phyloP scores from a whole-genome alignment of 2,329 filamentous ascomycete genomes.

The Uncinocarpus reesii region DNA sequence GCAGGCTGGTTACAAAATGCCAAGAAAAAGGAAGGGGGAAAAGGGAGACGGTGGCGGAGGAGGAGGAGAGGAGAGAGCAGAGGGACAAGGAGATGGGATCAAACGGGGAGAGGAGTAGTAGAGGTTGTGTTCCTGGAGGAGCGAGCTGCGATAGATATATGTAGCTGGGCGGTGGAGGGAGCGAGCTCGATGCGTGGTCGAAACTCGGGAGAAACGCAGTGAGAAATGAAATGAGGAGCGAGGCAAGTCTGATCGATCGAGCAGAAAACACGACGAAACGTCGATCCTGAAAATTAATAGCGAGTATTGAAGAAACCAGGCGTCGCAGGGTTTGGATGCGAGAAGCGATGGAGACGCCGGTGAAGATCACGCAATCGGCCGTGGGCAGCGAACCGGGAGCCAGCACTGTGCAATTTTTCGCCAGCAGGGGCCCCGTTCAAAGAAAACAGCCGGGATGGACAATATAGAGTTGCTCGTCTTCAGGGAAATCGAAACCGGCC shows the following conservation, averaged over 20 bases:
- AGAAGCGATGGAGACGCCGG: not conserved
- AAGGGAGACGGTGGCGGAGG: not conserved
- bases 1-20: conserved; percentile 6
- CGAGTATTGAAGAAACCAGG: not conserved
- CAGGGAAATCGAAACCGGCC: conserved; percentile 4
- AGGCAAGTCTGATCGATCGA: not conserved
- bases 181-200: not conserved
- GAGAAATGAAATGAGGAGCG: not conserved
- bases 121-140: not conserved
- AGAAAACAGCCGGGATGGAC: not conserved
- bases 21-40: not conserved
- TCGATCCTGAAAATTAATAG: conserved; percentile 7
- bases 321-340: conserved; percentile 1
- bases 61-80: not conserved
- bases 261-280: not conserved
- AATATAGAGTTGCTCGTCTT: not conserved
- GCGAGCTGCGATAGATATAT: not conserved
- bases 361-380: conserved; percentile 10
- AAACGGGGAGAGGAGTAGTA: not conserved
- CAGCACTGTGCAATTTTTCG: not conserved
- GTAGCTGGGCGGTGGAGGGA: not conserved
- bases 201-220: not conserved
- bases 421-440: not conserved
- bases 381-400: not conserved
- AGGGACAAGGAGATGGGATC: not conserved